Conservation (phyloP, 2,329 filamentous ascomycete species). For the Boeremia exigua region DNA sequence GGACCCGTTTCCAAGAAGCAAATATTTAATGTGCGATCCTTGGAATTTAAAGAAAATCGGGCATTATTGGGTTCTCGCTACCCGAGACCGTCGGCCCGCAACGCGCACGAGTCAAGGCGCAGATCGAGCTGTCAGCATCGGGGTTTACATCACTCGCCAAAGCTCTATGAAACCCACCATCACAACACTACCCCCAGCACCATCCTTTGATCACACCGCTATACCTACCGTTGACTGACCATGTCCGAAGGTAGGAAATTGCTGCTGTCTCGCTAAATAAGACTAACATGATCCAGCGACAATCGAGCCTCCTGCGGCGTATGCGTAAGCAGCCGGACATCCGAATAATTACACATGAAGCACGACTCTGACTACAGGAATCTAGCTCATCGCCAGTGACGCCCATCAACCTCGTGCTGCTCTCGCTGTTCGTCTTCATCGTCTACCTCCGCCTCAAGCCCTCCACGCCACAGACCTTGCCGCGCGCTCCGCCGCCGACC, state of each 20-base stretch:
- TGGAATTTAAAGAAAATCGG: neutral
- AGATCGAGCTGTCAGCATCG: slow-evolving; percentile 9
- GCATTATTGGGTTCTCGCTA: neutral
- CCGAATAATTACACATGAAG: neutral
- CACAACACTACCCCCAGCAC: slow-evolving; percentile 12
- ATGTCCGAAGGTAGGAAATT: slow-evolving; percentile 16
- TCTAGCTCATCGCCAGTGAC: slow-evolving; percentile 61
- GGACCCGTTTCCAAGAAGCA: neutral
- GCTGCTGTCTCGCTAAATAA: neutral
- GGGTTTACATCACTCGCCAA: slow-evolving; percentile 7
- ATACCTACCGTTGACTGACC: slow-evolving; percentile 1
- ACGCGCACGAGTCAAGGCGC: slow-evolving; percentile 2
- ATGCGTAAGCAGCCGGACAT: slow-evolving; percentile 48
- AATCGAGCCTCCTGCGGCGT: slow-evolving; percentile 47
- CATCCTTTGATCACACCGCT: slow-evolving; percentile 10
- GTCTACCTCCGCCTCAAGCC: slow-evolving; percentile 66
- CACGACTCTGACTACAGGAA: slow-evolving; percentile 22
- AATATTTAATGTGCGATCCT: neutral
- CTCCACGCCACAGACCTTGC: slow-evolving; percentile 57
- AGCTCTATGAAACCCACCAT: slow-evolving; percentile 13
- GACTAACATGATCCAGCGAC: slow-evolving; percentile 9
- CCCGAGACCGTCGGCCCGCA: neutral
- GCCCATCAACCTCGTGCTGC: slow-evolving; percentile 67
- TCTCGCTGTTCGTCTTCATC: slow-evolving; percentile 63
- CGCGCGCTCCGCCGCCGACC: slow-evolving; percentile 68